Evolutionary conservation across 2,329 filamentous ascomycete species (phyloP).

Genomic region (Verruconis gallopava): DNA sequence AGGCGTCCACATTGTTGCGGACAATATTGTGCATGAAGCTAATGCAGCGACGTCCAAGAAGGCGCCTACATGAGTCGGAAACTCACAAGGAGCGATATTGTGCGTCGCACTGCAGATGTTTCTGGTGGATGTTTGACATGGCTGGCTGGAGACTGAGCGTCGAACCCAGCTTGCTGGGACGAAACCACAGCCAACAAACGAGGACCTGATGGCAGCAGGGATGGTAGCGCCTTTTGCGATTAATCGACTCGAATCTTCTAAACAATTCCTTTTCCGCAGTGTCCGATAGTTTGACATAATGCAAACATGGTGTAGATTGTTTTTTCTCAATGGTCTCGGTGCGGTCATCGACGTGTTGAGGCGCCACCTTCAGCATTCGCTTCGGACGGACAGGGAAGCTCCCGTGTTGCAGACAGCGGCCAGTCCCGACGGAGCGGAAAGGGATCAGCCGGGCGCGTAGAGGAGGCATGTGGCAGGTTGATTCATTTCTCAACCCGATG

Average conservation of each 20-base stretch:
- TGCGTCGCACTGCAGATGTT: neutral
- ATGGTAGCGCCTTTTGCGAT: neutral
- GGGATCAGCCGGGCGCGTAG: constrained; percentile 27
- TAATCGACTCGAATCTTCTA: neutral
- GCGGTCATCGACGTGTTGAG: neutral
- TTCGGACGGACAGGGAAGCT: neutral
- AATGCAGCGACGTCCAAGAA: neutral
- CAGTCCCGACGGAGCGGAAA: constrained; percentile 23
- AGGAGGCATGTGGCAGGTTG: constrained; percentile 12
- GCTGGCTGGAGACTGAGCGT: neutral
- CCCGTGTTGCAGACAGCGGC: constrained; percentile 17
- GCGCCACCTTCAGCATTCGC: neutral
- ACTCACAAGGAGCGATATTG: neutral
- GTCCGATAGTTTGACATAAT: neutral
- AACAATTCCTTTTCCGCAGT: neutral
- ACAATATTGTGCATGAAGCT: constrained; percentile 1
- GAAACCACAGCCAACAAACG: neutral
- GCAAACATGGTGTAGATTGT: neutral
- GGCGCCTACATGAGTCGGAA: neutral
- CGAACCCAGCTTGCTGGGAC: neutral
- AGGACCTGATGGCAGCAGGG: neutral
- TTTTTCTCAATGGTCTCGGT: neutral
- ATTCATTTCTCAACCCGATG: neutral
- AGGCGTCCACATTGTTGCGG: neutral
- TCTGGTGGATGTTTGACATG: neutral